Evolutionary conservation across 176 grass and related monocot genomes (phyloP).

Genomic region (Eleusine coracana): DNA sequence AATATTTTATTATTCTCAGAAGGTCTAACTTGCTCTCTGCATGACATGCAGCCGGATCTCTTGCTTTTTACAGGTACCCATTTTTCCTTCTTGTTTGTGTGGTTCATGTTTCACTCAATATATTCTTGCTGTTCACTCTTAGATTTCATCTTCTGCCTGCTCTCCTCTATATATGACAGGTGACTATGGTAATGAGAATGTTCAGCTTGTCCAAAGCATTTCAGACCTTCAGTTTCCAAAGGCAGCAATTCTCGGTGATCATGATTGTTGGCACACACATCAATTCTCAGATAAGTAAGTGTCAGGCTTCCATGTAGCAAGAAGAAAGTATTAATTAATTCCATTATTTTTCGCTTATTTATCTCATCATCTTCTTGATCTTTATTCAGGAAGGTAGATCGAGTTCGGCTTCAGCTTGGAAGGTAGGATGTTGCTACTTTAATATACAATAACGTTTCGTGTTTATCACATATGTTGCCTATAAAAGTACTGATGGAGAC

Average conservation of each 20-base stretch:
- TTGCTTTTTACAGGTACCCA: conserved; percentile 83
- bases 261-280: conserved; percentile 88
- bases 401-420: conserved; percentile 71
- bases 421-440: conserved; percentile 56
- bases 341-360: conserved; percentile 32
- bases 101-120: not conserved
- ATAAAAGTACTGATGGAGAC: not conserved
- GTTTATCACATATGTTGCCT: not conserved
- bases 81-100: conserved; percentile 6
- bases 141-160: not conserved
- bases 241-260: conserved; percentile 94
- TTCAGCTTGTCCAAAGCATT: conserved; percentile 94
- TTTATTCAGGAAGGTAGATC: conserved; percentile 70
- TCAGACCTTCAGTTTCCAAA: conserved; percentile 76
- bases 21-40: conserved; percentile 45
- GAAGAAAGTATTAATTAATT: conserved; percentile 29
- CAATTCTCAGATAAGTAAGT: conserved; percentile 88
- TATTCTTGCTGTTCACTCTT: conserved; percentile 3
- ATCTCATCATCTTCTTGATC: conserved; percentile 42
- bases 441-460: conserved; percentile 8
- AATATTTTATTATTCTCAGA: conserved; percentile 28
- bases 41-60: conserved; percentile 85
- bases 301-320: conserved; percentile 24
- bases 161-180: conserved; percentile 50
- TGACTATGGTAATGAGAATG: conserved; percentile 95